phyloP scores from a whole-genome alignment of 1,139 yeast species.

The Debaryomyces coudertii region DNA sequence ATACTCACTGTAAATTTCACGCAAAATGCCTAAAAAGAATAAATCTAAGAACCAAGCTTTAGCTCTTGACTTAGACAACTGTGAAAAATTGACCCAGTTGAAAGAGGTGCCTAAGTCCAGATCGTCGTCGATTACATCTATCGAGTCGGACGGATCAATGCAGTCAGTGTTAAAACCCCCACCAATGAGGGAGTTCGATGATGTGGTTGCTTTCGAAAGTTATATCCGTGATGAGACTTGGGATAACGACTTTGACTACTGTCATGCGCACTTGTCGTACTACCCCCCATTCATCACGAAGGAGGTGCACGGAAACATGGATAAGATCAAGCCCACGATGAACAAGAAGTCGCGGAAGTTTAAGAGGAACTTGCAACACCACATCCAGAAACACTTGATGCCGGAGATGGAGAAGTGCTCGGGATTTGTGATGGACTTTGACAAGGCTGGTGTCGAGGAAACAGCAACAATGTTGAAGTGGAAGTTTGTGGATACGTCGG shows the following conservation, averaged over 20 bases:
- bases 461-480: conserved; percentile 50
- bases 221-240: conserved; percentile 72
- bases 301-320: conserved; percentile 70
- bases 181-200: conserved; percentile 59
- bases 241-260: conserved; percentile 72
- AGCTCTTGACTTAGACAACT: conserved; percentile 40
- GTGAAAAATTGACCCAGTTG: conserved; percentile 45
- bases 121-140: conserved; percentile 33
- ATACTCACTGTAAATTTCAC: neutral
- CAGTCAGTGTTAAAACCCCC: conserved; percentile 42
- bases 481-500: conserved; percentile 56
- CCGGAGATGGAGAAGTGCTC: conserved; percentile 65
- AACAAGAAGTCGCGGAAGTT: conserved; percentile 73
- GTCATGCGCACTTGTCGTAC: conserved; percentile 67
- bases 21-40: conserved; percentile 23
- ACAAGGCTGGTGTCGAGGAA: conserved; percentile 53
- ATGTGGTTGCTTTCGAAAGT: conserved; percentile 61
- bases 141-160: conserved; percentile 41
- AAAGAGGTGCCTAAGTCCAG: conserved; percentile 43
- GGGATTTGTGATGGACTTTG: conserved; percentile 58
- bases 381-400: conserved; percentile 69
- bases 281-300: conserved; percentile 73
- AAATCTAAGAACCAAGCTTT: conserved; percentile 30
- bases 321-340: conserved; percentile 71
- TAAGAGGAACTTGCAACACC: conserved; percentile 75